Percentiles rank a stretch among this genome's conserved stretches.
Conservation (phyloP, 2,329 filamentous ascomycete genomes). For the Fusarium siculi region DNA sequence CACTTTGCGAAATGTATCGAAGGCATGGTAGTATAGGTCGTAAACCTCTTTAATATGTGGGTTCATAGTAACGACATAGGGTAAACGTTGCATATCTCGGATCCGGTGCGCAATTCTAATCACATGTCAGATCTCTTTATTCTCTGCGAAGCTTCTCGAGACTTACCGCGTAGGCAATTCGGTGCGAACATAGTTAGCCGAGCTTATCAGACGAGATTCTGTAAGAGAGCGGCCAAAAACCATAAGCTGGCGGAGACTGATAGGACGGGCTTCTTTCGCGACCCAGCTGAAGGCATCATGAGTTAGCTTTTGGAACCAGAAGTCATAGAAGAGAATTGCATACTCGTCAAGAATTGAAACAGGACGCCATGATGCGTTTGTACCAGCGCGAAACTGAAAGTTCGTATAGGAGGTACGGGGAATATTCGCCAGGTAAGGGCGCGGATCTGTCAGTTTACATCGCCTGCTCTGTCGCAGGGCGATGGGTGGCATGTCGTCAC, state of each 20-base stretch:
- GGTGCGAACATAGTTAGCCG: constrained; percentile 96
- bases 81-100: constrained; percentile 95
- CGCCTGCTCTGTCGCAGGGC: constrained; percentile 59
- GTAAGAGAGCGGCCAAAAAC: constrained; percentile 96
- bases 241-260: constrained; percentile 94
- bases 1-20: constrained; percentile 87
- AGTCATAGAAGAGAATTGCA: constrained; percentile 37
- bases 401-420: constrained; percentile 13
- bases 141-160: constrained; percentile 2
- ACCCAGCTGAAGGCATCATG: constrained; percentile 76
- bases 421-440: constrained; percentile 25
- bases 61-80: constrained; percentile 97
- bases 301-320: constrained; percentile 28
- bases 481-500: constrained; percentile 57
- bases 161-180: constrained; percentile 78
- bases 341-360: constrained; percentile 74
- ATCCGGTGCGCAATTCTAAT: constrained; percentile 88
- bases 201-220: constrained; percentile 88
- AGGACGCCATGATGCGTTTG: constrained; percentile 66
- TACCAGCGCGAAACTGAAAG: constrained; percentile 35
- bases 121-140: constrained; percentile 20
- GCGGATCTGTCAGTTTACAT: constrained; percentile 48
- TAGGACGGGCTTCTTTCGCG: constrained; percentile 89
- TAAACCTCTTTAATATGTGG: constrained; percentile 94
- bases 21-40: constrained; percentile 96